These are phyloP conservation scores for Hawksworthiomyces lignivorus DNA, from an alignment of 2,329 filamentous ascomycete species.

Conservation along the genomic window DNA sequence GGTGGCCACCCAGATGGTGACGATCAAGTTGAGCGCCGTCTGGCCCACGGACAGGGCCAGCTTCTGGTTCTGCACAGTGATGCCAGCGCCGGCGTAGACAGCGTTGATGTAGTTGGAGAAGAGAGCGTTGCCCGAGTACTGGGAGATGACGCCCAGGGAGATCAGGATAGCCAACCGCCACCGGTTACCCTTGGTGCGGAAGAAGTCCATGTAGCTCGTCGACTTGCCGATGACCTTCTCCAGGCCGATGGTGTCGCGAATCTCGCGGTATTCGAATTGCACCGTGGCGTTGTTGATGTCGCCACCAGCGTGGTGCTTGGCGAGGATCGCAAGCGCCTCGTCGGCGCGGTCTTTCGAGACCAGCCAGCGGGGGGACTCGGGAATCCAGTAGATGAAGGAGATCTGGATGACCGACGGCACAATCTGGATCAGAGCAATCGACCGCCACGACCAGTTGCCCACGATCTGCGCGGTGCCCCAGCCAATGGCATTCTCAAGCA, in stretches of 20 bases:
- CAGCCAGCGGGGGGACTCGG: slow-evolving; percentile 60
- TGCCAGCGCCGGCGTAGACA: slow-evolving; percentile 55
- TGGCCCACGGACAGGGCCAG: slow-evolving; percentile 48
- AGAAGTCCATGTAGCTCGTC: slow-evolving; percentile 52
- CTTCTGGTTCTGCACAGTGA: slow-evolving; percentile 48
- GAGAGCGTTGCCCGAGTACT: slow-evolving; percentile 60
- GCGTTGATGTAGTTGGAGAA: slow-evolving; percentile 60
- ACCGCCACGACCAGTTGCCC: slow-evolving; percentile 60
- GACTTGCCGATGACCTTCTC: slow-evolving; percentile 42
- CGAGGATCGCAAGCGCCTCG: slow-evolving; percentile 52
- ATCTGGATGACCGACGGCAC: slow-evolving; percentile 55
- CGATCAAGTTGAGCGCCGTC: slow-evolving; percentile 49
- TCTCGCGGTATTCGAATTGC: slow-evolving; percentile 59
- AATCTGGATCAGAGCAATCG: slow-evolving; percentile 57
- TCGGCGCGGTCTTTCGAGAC: slow-evolving; percentile 51
- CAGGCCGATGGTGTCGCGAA: slow-evolving; percentile 53
- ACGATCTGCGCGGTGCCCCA: slow-evolving; percentile 53
- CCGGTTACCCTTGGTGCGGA: slow-evolving; percentile 54
- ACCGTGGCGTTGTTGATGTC: slow-evolving; percentile 50
- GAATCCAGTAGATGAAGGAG: slow-evolving; percentile 58
- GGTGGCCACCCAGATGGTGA: slow-evolving; percentile 46
- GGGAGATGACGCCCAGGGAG: slow-evolving; percentile 58
- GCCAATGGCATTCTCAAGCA: slow-evolving; percentile 52
- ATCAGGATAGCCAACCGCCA: slow-evolving; percentile 55
- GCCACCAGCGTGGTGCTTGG: slow-evolving; percentile 54